These are phyloP conservation scores for Penicillium crustosum DNA, from an alignment of 2,329 filamentous ascomycete species.

Conservation along the genomic window DNA sequence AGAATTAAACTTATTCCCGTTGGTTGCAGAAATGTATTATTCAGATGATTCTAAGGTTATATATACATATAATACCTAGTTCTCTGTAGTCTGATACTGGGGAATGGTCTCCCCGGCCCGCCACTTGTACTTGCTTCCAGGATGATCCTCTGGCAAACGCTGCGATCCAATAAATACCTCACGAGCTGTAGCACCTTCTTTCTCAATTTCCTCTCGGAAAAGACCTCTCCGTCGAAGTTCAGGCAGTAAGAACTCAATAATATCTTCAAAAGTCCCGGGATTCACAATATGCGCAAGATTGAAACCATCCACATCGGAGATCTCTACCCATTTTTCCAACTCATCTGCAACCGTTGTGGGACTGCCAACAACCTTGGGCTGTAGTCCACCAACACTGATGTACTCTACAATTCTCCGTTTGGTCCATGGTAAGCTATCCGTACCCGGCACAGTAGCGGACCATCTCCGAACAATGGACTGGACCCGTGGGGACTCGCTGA, in stretches of 20 bases:
- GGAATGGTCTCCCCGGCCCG: background rate
- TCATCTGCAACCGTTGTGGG: conserved; percentile 7
- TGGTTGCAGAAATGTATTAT: background rate
- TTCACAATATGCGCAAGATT: conserved; percentile 23
- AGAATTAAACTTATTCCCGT: background rate
- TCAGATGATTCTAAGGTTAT: background rate
- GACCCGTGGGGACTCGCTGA: conserved; percentile 36
- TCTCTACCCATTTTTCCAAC: conserved; percentile 20
- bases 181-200: conserved; percentile 5
- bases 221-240: conserved; percentile 11
- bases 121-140: conserved; percentile 10
- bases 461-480: conserved; percentile 33
- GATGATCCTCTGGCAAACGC: conserved; percentile 7
- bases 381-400: conserved; percentile 19
- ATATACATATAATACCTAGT: background rate
- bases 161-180: conserved; percentile 6
- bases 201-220: background rate
- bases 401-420: conserved; percentile 29
- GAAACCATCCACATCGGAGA: conserved; percentile 25
- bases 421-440: conserved; percentile 32
- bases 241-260: conserved; percentile 23
- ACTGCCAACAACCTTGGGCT: conserved; percentile 5
- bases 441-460: conserved; percentile 36
- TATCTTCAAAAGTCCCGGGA: conserved; percentile 25
- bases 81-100: background rate